phyloP scores from a whole-genome alignment of 208 protist genomes.

The Acanthamoeba royreba region DNA sequence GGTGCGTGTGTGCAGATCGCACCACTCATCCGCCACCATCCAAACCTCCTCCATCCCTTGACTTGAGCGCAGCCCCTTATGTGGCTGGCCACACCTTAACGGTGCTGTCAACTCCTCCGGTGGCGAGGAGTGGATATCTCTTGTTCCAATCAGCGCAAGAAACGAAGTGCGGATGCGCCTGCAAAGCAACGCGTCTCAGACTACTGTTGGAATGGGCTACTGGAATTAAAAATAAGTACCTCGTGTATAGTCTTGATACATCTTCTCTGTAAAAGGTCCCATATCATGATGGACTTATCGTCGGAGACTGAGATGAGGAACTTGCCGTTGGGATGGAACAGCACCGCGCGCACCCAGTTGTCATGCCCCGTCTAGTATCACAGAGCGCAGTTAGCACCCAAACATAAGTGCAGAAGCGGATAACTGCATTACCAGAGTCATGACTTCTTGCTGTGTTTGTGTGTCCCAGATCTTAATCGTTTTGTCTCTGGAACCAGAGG shows the following conservation, averaged over 20 bases:
- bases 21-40: no score
- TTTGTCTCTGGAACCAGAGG: constrained; percentile 62
- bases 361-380: constrained; percentile 67
- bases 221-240: not conserved
- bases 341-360: constrained; percentile 72
- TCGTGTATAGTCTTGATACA: constrained; percentile 68
- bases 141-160: constrained; percentile 67
- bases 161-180: constrained; percentile 78
- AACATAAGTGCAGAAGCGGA: constrained; percentile 43
- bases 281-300: constrained; percentile 57
- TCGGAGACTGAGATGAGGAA: constrained; percentile 43
- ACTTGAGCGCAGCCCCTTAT: constrained; percentile 53
- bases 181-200: not conserved
- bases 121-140: constrained; percentile 63
- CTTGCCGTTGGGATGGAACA: constrained; percentile 67
- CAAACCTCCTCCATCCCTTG: no score
- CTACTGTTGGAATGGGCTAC: not conserved
- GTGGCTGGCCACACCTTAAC: constrained; percentile 78
- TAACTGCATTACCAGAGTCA: constrained; percentile 38
- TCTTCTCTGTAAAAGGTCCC: constrained; percentile 63
- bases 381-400: not conserved
- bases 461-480: constrained; percentile 65
- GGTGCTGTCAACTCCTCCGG: constrained; percentile 74
- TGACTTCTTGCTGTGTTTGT: constrained; percentile 43
- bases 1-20: no score